Percentiles rank a stretch among this genome's conserved stretches.
Conservation (phyloP, 768 basidiomycete species). For the Obba rivulosa region DNA sequence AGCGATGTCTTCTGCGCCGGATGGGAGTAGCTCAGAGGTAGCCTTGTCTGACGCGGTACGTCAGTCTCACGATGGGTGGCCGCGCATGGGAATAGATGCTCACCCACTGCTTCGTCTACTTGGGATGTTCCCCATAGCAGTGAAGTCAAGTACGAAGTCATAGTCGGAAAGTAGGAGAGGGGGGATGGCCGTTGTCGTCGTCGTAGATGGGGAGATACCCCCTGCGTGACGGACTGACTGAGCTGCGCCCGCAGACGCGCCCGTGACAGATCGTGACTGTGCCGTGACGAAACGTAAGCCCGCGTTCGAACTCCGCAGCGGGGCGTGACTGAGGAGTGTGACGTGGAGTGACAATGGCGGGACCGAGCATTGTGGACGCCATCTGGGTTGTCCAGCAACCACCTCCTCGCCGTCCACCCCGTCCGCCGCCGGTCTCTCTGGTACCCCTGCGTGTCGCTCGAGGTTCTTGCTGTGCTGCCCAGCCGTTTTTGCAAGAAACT, state of each 20-base stretch:
- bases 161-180: constrained; percentile 21
- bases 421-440: constrained; percentile 12
- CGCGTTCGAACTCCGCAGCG: constrained; percentile 1
- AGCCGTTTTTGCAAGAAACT: not conserved
- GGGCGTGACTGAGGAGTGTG: constrained; percentile 13
- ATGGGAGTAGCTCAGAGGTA: constrained; percentile 85
- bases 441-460: constrained; percentile 1
- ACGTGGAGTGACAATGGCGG: constrained; percentile 1
- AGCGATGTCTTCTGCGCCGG: constrained; percentile 85
- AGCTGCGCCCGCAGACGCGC: not conserved
- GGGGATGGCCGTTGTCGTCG: constrained; percentile 9
- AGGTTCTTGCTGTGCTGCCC: not conserved
- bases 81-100: constrained; percentile 21
- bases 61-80: constrained; percentile 4
- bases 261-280: constrained; percentile 7
- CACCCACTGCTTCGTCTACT: constrained; percentile 79
- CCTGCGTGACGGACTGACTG: not conserved
- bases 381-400: constrained; percentile 24
- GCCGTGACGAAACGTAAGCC: not conserved
- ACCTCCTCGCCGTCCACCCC: constrained; percentile 23
- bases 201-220: constrained; percentile 6
- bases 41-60: constrained; percentile 64
- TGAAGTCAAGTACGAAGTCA: constrained; percentile 53
- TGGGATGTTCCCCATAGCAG: constrained; percentile 82
- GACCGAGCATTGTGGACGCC: constrained; percentile 5